Evolutionary conservation across 2,329 filamentous ascomycete genomes (phyloP).

Genomic region (Nannizziopsis arthrosporioides): DNA sequence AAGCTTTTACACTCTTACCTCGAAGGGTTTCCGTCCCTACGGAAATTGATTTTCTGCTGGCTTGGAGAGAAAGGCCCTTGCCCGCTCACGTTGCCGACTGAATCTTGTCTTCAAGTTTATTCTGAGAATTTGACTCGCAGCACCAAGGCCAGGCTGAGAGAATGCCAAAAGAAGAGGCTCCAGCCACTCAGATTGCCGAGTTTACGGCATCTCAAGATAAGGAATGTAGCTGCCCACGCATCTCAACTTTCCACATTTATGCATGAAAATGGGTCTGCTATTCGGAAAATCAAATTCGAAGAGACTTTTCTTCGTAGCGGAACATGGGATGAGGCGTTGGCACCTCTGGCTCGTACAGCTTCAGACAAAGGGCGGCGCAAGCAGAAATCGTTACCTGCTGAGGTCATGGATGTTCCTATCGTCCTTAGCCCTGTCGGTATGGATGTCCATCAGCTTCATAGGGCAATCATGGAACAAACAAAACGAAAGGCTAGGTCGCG

Average conservation of each 20-base stretch:
- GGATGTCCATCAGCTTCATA: conserved; percentile 18
- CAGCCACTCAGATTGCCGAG: conserved; percentile 54
- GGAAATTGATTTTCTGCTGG: conserved; percentile 68
- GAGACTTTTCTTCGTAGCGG: conserved; percentile 59
- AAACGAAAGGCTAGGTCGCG: conserved; percentile 14
- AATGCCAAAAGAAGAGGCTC: conserved; percentile 30
- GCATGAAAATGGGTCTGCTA: conserved; percentile 51
- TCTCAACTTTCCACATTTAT: conserved; percentile 61
- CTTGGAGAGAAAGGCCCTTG: conserved; percentile 60
- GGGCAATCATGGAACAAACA: conserved; percentile 20
- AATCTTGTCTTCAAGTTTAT: conserved; percentile 50
- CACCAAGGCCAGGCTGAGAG: conserved; percentile 18
- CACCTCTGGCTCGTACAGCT: conserved; percentile 46
- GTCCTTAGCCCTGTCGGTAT: conserved; percentile 25
- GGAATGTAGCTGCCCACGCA: conserved; percentile 61
- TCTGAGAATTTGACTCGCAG: neutral
- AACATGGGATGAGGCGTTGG: conserved; percentile 72
- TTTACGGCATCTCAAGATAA: conserved; percentile 56
- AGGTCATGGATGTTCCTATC: conserved; percentile 31
- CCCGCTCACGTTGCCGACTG: conserved; percentile 57
- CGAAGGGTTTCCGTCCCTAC: conserved; percentile 53
- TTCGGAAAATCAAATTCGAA: conserved; percentile 70
- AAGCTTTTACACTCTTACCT: conserved; percentile 76
- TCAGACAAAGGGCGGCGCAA: conserved; percentile 29
- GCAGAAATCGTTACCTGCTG: conserved; percentile 17